A percentile compares a stretch with the other conserved stretches of the same genome.
These are phyloP conservation scores for Nicotiana obtusifolia DNA, from an alignment of 257 asterid genomes.

Conservation along the genomic window DNA sequence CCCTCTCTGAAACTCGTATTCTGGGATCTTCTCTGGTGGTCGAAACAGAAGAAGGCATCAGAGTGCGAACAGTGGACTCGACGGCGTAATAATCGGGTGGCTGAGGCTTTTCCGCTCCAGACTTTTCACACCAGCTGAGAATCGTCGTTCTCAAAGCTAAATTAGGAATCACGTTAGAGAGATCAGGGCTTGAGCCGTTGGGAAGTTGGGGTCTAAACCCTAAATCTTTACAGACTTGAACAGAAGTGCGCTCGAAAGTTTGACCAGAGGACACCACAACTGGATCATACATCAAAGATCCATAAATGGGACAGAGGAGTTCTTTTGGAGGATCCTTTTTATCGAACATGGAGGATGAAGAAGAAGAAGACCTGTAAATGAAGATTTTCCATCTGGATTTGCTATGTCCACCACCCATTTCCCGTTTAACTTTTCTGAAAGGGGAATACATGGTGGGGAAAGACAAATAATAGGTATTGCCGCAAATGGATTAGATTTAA, in stretches of 20 bases:
- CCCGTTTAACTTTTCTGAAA: slow-evolving; percentile 8
- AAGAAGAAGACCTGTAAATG: slow-evolving; percentile 31
- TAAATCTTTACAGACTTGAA: slow-evolving; percentile 52
- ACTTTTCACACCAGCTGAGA: slow-evolving; percentile 55
- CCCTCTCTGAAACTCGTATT: slow-evolving; percentile 42
- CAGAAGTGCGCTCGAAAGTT: slow-evolving; percentile 63
- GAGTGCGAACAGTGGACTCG: slow-evolving; percentile 35
- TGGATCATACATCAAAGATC: slow-evolving; percentile 72
- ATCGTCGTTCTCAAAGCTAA: slow-evolving; percentile 61
- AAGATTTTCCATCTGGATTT: slow-evolving; percentile 50
- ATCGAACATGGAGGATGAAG: slow-evolving; percentile 12
- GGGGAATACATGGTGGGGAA: slow-evolving; percentile 6
- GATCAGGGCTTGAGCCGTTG: slow-evolving; percentile 61
- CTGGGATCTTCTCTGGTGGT: slow-evolving; percentile 6
- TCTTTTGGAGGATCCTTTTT: slow-evolving; percentile 44
- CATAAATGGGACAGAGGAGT: slow-evolving; percentile 69
- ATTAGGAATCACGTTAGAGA: slow-evolving; percentile 63
- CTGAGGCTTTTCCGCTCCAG: slow-evolving; percentile 40
- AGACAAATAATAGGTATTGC: neutral
- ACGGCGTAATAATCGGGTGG: slow-evolving; percentile 46
- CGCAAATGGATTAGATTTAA: neutral
- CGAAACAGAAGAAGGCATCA: slow-evolving; percentile 17
- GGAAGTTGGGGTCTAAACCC: slow-evolving; percentile 51
- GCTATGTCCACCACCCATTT: slow-evolving; percentile 59
- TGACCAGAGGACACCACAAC: slow-evolving; percentile 82